Conservation (phyloP, 768 basidiomycete species). For the Harrya chromipes region DNA sequence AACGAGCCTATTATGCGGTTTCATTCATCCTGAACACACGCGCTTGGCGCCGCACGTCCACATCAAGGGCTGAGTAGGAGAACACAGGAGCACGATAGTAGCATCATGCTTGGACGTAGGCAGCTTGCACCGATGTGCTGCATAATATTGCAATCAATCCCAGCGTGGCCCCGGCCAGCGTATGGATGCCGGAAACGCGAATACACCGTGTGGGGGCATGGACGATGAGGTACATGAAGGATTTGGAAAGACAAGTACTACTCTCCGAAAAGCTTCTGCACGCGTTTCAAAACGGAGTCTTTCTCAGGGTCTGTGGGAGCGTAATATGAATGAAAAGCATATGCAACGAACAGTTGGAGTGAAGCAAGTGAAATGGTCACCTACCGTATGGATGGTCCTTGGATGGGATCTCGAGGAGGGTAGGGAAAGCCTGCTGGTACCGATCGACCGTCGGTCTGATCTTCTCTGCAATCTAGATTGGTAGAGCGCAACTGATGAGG, state of each 20-base stretch:
- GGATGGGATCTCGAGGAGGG: conserved; percentile 94
- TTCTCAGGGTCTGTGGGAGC: conserved; percentile 78
- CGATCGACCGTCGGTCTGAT: conserved; percentile 93
- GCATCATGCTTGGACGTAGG: conserved; percentile 13
- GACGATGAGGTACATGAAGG: conserved; percentile 13
- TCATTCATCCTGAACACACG: conserved; percentile 38
- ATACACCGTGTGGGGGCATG: conserved; percentile 5
- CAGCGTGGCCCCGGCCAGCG: conserved; percentile 21
- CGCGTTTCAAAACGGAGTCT: conserved; percentile 93
- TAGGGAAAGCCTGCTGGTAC: conserved; percentile 95
- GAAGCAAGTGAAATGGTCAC: conserved; percentile 21
- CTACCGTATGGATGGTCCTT: conserved; percentile 98
- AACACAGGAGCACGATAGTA: conserved; percentile 7
- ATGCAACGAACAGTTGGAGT: conserved; percentile 1
- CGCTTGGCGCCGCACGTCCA: conserved; percentile 7
- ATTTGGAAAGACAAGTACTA: conserved; percentile 35
- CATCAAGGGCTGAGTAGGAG: conserved; percentile 10
- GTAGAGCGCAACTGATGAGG: conserved; percentile 12
- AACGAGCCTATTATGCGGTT: conserved; percentile 71
- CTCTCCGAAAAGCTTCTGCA: conserved; percentile 96
- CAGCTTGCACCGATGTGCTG: conserved; percentile 21
- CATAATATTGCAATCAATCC: conserved; percentile 22
- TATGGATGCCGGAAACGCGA: conserved; percentile 3
- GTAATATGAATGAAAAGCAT: conserved; percentile 17
- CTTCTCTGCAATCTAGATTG: conserved; percentile 86